Conservation (phyloP, 208 protist species). For the Lotmaria passim region DNA sequence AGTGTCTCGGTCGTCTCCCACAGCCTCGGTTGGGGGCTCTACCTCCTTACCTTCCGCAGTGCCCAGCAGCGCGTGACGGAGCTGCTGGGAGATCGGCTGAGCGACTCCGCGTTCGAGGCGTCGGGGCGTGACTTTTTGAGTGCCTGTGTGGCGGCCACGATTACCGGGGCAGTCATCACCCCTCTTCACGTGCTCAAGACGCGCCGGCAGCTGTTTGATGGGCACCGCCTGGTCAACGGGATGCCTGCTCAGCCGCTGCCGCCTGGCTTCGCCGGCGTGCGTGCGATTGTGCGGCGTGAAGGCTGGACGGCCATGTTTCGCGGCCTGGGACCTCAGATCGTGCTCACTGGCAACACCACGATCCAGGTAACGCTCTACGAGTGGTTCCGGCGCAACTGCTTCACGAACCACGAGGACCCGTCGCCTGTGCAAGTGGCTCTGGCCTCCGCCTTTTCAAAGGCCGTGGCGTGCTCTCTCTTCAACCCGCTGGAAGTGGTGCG, state of each 20-base stretch:
- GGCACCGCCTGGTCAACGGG: conserved; percentile 25
- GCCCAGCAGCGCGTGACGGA: conserved; percentile 51
- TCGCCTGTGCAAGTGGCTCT: conserved; percentile 63
- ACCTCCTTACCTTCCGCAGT: conserved; percentile 74
- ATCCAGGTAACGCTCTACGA: conserved; percentile 89
- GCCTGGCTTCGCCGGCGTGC: conserved; percentile 28
- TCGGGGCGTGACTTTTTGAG: conserved; percentile 59
- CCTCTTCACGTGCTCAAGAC: conserved; percentile 85
- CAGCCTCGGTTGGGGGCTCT: conserved; percentile 81
- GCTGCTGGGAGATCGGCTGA: conserved; percentile 23
- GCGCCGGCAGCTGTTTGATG: conserved; percentile 70
- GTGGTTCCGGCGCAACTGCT: conserved; percentile 66
- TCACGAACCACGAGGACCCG: conserved; percentile 65
- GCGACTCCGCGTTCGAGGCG: conserved; percentile 11
- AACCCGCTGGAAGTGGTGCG: conserved; percentile 88
- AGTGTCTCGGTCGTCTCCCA: conserved; percentile 69
- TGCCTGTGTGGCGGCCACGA: conserved; percentile 63
- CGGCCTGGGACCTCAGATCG: conserved; percentile 75
- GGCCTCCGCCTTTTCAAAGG: conserved; percentile 75
- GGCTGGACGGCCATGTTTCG: conserved; percentile 73
- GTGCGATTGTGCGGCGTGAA: conserved; percentile 52
- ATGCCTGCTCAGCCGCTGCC: conserved; percentile 21
- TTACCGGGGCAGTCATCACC: conserved; percentile 73
- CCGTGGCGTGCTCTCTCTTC: conserved; percentile 64
- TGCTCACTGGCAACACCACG: conserved; percentile 77